These are phyloP conservation scores for Eimeria falciformis DNA, from an alignment of 169 alveolate species.

Conservation along the genomic window DNA sequence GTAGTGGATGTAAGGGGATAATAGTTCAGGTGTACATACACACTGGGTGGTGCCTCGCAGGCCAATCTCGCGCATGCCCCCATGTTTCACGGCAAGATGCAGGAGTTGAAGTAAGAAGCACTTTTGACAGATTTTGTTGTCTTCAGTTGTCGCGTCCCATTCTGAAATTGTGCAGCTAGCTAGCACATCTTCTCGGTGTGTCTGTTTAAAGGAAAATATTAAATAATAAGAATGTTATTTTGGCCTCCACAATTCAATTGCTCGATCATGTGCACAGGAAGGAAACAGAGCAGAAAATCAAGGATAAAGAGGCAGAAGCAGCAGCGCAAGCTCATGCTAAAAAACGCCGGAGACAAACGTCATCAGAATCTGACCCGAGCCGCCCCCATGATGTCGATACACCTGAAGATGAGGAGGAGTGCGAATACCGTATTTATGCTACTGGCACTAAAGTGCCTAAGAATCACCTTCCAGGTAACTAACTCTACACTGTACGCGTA, in stretches of 20 bases:
- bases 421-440: constrained; percentile 21
- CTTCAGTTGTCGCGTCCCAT: too few relatives aligned
- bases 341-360: neutral
- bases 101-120: constrained; percentile 7
- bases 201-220: too few relatives aligned
- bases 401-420: neutral
- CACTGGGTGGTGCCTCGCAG: neutral
- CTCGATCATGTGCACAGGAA: too few relatives aligned
- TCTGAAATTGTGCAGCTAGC: too few relatives aligned
- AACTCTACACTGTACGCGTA: too few relatives aligned
- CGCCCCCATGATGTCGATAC: constrained; percentile 1
- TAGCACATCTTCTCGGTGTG: too few relatives aligned
- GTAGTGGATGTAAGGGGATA: neutral
- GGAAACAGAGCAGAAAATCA: neutral
- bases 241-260: too few relatives aligned
- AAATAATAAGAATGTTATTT: too few relatives aligned
- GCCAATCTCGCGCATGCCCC: constrained; percentile 36
- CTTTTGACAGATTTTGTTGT: too few relatives aligned
- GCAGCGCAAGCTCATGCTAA: constrained; percentile 36
- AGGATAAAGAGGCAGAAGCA: constrained; percentile 9
- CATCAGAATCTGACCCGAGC: constrained; percentile 16
- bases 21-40: neutral
- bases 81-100: constrained; percentile 43
- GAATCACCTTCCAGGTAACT: constrained; percentile 25
- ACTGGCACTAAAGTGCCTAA: constrained; percentile 47